Percentiles rank a stretch among this genome's conserved stretches.
These are phyloP conservation scores for Amphicarpaea edgeworthii DNA, from an alignment of 306 rosid genomes.

Conservation along the genomic window DNA sequence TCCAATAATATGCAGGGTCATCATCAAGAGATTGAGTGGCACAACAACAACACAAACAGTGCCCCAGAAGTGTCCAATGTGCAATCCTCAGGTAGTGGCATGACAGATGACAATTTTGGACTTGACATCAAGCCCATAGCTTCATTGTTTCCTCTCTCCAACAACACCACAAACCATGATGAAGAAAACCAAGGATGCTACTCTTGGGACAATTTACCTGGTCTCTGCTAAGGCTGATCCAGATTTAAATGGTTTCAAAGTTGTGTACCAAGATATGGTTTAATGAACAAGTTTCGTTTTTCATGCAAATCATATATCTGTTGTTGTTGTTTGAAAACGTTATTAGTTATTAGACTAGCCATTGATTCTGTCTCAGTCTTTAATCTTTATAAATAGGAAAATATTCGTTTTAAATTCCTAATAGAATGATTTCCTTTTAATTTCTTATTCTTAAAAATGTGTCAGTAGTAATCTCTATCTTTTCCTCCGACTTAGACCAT, in stretches of 20 bases:
- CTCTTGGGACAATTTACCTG: constrained; percentile 81
- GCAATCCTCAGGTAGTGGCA: constrained; percentile 57
- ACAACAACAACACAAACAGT: constrained; percentile 40
- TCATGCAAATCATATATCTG: background rate
- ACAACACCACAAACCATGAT: constrained; percentile 53
- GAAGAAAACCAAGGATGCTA: constrained; percentile 55
- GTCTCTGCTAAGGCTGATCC: constrained; percentile 59
- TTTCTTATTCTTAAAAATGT: too few species aligned
- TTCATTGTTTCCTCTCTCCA: constrained; percentile 66
- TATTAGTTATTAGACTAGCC: background rate
- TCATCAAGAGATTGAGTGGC: too few species aligned
- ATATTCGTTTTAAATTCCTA: too few species aligned
- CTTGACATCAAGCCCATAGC: constrained; percentile 67
- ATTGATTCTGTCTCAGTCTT: background rate
- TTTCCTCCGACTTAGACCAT: too few species aligned
- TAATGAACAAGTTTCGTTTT: constrained; percentile 21
- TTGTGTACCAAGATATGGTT: constrained; percentile 28
- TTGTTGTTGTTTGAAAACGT: background rate
- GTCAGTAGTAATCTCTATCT: too few species aligned
- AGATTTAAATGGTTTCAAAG: constrained; percentile 7
- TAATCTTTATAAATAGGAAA: too few species aligned
- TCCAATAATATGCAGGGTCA: constrained; percentile 52
- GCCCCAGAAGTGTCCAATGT: constrained; percentile 48
- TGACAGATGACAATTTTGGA: constrained; percentile 54
- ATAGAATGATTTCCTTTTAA: too few species aligned